Evolutionary conservation across 2,329 filamentous ascomycete genomes (phyloP), one percentile per base, ranked within the genome.

Genomic region (Sordariomycetes sp.): DNA sequence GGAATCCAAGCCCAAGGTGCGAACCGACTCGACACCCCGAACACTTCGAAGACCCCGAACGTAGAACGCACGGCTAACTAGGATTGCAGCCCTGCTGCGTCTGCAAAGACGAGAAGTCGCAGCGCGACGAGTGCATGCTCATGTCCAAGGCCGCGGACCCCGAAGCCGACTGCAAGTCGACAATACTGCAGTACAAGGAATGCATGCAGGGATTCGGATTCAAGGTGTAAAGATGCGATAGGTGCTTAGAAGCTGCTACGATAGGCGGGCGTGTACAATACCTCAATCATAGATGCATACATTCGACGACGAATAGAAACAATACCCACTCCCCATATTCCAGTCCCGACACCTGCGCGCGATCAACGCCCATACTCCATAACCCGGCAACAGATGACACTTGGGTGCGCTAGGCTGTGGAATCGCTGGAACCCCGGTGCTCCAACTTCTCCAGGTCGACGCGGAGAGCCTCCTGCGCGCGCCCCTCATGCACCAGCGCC

Each of bases 71-170:
- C 17, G 24, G 32, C 56, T 54, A 45, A 58, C 52, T 13, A n/a
- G 28, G 10, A 22, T 22, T 22, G 20, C 20, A 96, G 90, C 92
- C 92, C 51, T 97, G 94, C 81, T 97, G 94, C 70, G 94, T 97
- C 34, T 99, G 94, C 82, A 96, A 91, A 69, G 84, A 94, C 52
- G 90, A 99, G 72, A 99, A 99, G 73, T 79, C 89, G 45, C 81
- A 81, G 64, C 89, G 94, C 62, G 94, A 99, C 75, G 91, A 99
- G 74, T 99, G 94, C 78, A 97, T 99, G 92, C 87, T 99, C 58
- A 96, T 97, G 76, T 95, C 90, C 58, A 90, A 82, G 61, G 80
- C 88, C 60, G 79, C 85, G 66, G 87, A 96, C 68, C 89, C 94
- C 45, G 81, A 89, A 65, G 79, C 82, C 66, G 90, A 95, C 66